Conservation (phyloP, 768 basidiomycete genomes). For the Sarcodon sp. region DNA sequence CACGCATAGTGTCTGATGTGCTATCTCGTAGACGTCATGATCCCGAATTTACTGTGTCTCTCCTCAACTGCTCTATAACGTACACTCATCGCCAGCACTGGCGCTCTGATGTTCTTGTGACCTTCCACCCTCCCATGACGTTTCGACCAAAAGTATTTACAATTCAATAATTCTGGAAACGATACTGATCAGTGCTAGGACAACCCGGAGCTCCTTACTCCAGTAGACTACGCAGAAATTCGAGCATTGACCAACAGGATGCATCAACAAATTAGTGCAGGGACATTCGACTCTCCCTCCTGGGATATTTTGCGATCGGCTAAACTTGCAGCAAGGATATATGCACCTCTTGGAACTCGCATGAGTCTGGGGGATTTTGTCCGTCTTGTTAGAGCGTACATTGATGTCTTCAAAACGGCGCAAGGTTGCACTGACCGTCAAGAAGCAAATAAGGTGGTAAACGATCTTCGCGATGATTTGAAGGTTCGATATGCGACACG, state of each 20-base stretch:
- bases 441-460: slow-evolving; percentile 14
- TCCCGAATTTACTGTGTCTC: slow-evolving; percentile 56
- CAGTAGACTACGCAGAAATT: slow-evolving; percentile 50
- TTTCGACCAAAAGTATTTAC: slow-evolving; percentile 46
- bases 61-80: slow-evolving; percentile 71
- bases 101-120: slow-evolving; percentile 78
- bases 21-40: slow-evolving; percentile 56
- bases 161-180: slow-evolving; percentile 1
- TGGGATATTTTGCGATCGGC: slow-evolving; percentile 69
- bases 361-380: slow-evolving; percentile 83
- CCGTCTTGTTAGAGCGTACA: slow-evolving; percentile 58
- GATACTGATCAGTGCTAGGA: slow-evolving; percentile 23
- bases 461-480: slow-evolving; percentile 31
- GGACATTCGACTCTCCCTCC: slow-evolving; percentile 75
- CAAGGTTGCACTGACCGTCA: slow-evolving; percentile 9
- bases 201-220: slow-evolving; percentile 59
- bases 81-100: slow-evolving; percentile 85
- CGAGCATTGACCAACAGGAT: slow-evolving; percentile 48
- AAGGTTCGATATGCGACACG: slow-evolving; percentile 30
- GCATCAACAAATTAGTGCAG: slow-evolving; percentile 57
- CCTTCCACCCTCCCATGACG: slow-evolving; percentile 58
- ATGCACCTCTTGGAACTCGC: slow-evolving; percentile 76
- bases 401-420: slow-evolving; percentile 55
- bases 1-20: slow-evolving; percentile 70
- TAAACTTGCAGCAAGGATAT: slow-evolving; percentile 69